Evolutionary conservation across 73 alveolate genomes (phyloP), one percentile per base, ranked within the genome.

Genomic region (Stentor coeruleus): DNA sequence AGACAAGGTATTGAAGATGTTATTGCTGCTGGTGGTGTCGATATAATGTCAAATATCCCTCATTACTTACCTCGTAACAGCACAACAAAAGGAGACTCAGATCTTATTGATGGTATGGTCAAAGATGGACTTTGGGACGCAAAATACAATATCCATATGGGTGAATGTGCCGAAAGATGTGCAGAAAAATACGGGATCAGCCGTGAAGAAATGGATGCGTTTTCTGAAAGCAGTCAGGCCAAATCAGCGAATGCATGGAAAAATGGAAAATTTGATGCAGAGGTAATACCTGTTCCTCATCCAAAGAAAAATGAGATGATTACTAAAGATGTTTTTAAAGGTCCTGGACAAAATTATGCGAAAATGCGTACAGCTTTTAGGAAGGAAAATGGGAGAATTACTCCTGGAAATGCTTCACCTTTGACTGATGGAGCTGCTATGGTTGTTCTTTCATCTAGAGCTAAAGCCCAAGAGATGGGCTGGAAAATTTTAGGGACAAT

Each of bases 21-120:
- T 37, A 75, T 87, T 35, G 89, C 90, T 14, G 96, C 96, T n/a
- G 97, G 96, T 33, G 97, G 97, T 4, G 81, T 90, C 84, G 98
- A 95, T 49, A 66, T 91, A 72, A 93, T 93, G 99, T 91, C 97
- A 58, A 86, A 83, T 75, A 89, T 85, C 36, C 99, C 99, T 59
- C 94, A 93, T 82, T 89, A 91, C 40, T 86, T 86, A 41, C 66
- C 26, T 20, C n/a, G 72, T 1, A 35, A 35, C 14, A 75, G 83
- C 37, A 20, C 38, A 1, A 75, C 41, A 37, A 75, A n/a, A 75
- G 83, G 83, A 75, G 83, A 75, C 2, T 15, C 72, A 6, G 38
- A 20, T 1, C 74, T 40, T 37, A 37, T 39, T 0, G 83, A 75
- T 75, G 83, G 74, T 14, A 15, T 75, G 3, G 20, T 75, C 0